Evolutionary conservation across 441 rosid species (phyloP).

Genomic region (Erodium chrysanthum): DNA sequence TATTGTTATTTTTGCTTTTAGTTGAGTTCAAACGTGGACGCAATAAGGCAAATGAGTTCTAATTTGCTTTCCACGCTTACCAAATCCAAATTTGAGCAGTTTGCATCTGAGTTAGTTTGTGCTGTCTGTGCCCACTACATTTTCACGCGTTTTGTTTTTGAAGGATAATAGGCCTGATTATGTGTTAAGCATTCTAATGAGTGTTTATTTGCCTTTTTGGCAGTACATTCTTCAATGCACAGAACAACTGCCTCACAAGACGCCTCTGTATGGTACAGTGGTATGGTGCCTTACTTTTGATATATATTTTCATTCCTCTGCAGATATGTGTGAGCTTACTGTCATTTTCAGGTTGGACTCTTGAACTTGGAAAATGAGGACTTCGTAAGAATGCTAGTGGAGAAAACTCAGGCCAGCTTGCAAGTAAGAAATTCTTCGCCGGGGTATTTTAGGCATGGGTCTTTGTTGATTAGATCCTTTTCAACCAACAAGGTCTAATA

Average conservation of each 20-base stretch:
- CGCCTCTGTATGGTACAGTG: slow-evolving; percentile 80
- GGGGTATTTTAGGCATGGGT: slow-evolving; percentile 1
- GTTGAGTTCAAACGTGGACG: background rate
- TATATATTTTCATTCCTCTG: background rate
- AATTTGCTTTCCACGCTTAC: background rate
- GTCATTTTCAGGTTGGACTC: slow-evolving; percentile 54
- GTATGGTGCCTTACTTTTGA: slow-evolving; percentile 30
- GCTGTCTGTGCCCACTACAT: background rate
- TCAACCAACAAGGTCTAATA: background rate
- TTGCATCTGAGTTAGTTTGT: background rate
- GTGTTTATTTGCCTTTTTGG: slow-evolving; percentile 10
- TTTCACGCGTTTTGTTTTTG: background rate
- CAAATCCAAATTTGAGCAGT: background rate
- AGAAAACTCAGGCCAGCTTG: slow-evolving; percentile 44
- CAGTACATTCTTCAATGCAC: slow-evolving; percentile 83
- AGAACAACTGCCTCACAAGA: slow-evolving; percentile 89
- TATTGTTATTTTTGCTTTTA: background rate
- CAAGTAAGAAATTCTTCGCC: slow-evolving; percentile 43
- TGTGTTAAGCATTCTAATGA: background rate
- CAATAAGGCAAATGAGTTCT: background rate
- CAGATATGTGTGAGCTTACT: background rate
- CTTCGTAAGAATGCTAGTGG: slow-evolving; percentile 51
- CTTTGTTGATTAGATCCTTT: background rate
- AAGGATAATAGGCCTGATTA: background rate
- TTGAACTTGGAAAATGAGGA: slow-evolving; percentile 95